Base-by-base conservation (phyloP, 495 filamentous ascomycete species). In the Daldinia childiae region DNA sequence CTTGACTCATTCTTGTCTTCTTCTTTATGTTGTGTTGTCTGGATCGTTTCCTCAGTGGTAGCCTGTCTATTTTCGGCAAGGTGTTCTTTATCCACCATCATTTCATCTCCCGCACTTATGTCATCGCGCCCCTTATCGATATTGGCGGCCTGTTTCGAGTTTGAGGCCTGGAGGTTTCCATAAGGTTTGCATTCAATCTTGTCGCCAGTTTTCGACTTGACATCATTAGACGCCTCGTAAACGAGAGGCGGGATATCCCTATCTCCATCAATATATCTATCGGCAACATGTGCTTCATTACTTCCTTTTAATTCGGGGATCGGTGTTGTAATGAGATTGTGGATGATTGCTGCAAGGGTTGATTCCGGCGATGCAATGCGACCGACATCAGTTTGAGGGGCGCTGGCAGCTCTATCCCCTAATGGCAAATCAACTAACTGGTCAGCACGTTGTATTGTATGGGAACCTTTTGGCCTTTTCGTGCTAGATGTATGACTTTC, bases 351-450 rank as follows among this genome's bases (percentile, higher is more conserved):
- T 52, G 50, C 12, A 5, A 52, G 12, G 27, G 9, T 7, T 30
- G 14, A 24, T 30, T 9, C 26, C 15, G 27, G 26, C 43, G 27
- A 15, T 4, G 26, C n/a, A 30, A 3, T 29, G 15, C 15, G 17
- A 54, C 14, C 4, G 0, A 6, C 1, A 3, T 26, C n/a, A 17
- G n/a, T 15, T 66, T n/a, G 43, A 54, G 56, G 32, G 6, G 43
- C 24, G 24, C 30, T 54, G 24, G 34, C 30, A 60, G 54, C 62
- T 34, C 32, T 45, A 34, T 50, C 11, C 30, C 39, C 54, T 9
- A 36, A 43, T 5, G 36, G 50, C 15, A 24, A 15, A 17, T 30
- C 27, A 30, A 15, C 27, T n/a, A 30, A 9, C 3, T 29, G 24
- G 26, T 12, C 54, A 36, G n/a, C 1, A 17, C 3, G 26, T 30